phyloP scores from a whole-genome alignment of 163 green algal genomes.

The Scenedesmus sp. region DNA sequence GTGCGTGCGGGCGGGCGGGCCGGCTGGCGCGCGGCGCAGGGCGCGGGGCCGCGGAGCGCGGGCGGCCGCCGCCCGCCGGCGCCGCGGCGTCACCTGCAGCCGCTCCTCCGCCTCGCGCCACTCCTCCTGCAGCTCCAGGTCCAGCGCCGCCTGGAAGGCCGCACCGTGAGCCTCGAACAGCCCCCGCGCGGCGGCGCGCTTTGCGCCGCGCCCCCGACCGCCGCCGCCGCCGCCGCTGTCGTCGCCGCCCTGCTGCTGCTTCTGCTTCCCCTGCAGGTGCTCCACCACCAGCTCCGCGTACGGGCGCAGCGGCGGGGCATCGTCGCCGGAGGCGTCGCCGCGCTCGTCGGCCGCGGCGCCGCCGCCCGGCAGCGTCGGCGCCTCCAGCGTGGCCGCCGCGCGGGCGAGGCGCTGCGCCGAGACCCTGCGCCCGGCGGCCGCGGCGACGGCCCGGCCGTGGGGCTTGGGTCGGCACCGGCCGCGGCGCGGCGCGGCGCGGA shows the following conservation, averaged over 20 bases:
- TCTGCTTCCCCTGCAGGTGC: conserved; percentile 6
- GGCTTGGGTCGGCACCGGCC: too few species aligned
- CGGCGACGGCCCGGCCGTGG: too few species aligned
- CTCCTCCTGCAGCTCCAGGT: conserved; percentile 67
- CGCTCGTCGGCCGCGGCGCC: not conserved
- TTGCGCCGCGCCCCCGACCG: conserved; percentile 46
- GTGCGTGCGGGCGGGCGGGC: too few species aligned
- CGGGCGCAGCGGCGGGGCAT: not conserved
- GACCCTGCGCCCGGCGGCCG: too few species aligned
- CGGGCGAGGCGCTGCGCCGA: not conserved
- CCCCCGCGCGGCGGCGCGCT: conserved; percentile 31
- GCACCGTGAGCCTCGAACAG: conserved; percentile 46
- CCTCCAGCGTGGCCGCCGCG: not conserved
- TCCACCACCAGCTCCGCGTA: conserved; percentile 11
- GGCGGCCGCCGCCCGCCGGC: not conserved
- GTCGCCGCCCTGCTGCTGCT: conserved; percentile 10
- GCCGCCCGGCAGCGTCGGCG: too few species aligned
- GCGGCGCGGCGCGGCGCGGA: too few species aligned
- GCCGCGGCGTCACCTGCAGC: conserved; percentile 33
- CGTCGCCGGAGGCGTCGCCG: not conserved
- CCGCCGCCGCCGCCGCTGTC: not conserved
- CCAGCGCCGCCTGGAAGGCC: conserved; percentile 54
- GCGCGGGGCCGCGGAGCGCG: conserved; percentile 1
- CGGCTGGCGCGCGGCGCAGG: not conserved
- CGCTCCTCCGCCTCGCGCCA: conserved; percentile 60